Conservation (phyloP, 192 early-diverging fungal genomes). For the Cetraspora pellucida region DNA sequence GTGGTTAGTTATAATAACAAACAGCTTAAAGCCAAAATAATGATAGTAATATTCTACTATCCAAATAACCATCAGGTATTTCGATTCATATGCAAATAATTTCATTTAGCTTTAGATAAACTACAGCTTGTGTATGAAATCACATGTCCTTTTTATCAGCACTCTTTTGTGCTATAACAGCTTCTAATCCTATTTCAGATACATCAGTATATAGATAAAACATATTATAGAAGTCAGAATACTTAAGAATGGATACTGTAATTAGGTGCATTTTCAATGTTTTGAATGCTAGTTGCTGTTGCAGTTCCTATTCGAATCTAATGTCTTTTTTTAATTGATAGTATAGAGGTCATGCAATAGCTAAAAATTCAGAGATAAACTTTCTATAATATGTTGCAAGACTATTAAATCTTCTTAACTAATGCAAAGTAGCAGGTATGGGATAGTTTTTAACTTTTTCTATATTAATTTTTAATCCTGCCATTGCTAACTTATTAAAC, state of each 20-base stretch:
- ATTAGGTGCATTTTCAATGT: neutral
- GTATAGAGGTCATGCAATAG: neutral
- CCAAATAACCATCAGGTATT: slow-evolving; percentile 13
- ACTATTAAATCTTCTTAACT: neutral
- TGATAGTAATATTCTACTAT: slow-evolving; percentile 35
- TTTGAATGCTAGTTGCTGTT: neutral
- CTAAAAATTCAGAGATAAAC: neutral
- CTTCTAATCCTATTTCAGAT: neutral
- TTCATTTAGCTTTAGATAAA: neutral
- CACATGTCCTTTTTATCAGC: neutral
- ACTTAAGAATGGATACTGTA: neutral
- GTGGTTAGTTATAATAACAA: neutral
- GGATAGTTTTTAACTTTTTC: slow-evolving; percentile 23
- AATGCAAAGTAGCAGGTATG: neutral
- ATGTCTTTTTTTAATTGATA: neutral
- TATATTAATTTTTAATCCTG: slow-evolving; percentile 1
- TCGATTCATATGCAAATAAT: slow-evolving; percentile 4
- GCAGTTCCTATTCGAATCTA: neutral
- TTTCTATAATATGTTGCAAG: neutral
- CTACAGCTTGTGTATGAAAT: neutral
- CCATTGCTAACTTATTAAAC: neutral
- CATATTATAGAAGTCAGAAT: neutral
- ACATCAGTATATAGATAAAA: neutral
- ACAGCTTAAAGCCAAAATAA: slow-evolving; percentile 31
- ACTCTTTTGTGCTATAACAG: neutral